Conservation (phyloP, 495 filamentous ascomycete genomes). For the Apodospora peruviana region DNA sequence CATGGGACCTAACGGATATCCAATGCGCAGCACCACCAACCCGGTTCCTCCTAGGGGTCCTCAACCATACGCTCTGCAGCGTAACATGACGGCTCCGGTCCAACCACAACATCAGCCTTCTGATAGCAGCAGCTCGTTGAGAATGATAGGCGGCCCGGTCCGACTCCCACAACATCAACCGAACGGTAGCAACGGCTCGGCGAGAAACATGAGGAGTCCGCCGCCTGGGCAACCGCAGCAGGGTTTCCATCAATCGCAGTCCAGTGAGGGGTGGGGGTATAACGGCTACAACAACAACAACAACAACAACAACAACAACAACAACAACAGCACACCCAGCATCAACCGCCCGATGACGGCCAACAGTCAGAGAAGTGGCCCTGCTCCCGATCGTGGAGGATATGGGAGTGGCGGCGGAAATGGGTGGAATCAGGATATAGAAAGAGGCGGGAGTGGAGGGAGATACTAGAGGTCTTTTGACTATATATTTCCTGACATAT, state of each 20-base stretch:
- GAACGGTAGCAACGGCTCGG: slow-evolving; percentile 23
- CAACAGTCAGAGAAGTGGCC: slow-evolving; percentile 14
- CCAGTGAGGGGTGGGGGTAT: not conserved
- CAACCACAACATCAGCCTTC: slow-evolving; percentile 20
- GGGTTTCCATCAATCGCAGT: not conserved
- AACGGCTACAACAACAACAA: not conserved
- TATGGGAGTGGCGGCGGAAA: slow-evolving; percentile 19
- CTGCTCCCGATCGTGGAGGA: slow-evolving; percentile 4
- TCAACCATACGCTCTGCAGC: slow-evolving; percentile 31
- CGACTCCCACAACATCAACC: slow-evolving; percentile 17
- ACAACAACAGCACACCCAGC: slow-evolving; percentile 6
- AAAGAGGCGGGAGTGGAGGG: slow-evolving; percentile 21
- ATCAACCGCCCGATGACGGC: slow-evolving; percentile 16
- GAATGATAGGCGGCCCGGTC: not conserved
- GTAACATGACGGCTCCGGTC: slow-evolving; percentile 49
- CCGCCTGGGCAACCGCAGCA: slow-evolving; percentile 8
- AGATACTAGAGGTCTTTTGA: slow-evolving; percentile 6
- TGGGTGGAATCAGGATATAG: slow-evolving; percentile 29
- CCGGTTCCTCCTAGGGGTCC: slow-evolving; percentile 25
- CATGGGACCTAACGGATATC: slow-evolving; percentile 21
- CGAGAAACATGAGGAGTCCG: slow-evolving; percentile 16
- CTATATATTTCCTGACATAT: not conserved
- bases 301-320: slow-evolving; percentile 6
- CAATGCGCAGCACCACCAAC: slow-evolving; percentile 34
- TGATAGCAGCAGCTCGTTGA: slow-evolving; percentile 13